Base-by-base conservation (phyloP, 345 rosid species). In the Salix udensis region DNA sequence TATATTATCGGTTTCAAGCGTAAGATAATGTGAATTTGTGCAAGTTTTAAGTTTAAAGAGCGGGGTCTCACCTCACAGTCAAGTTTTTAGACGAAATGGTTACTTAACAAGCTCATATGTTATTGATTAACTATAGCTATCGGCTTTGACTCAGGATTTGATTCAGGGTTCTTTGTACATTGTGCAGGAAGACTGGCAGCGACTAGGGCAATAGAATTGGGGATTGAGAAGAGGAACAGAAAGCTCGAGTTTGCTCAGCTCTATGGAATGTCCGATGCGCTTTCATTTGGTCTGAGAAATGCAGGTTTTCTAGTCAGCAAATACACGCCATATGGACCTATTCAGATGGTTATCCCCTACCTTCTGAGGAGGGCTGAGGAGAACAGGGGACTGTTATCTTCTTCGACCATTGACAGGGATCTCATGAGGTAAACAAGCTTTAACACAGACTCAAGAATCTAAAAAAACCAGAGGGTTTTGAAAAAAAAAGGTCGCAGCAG, bases 301-400 rank as follows among this genome's bases (percentile, higher is more conserved):
- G 96, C 94, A 12, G 98, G 98, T 73, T 91, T 95, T 83, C 88
- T 82, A 58, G 97, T 95, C 6, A 91, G 97, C 81, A 95, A 96
- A 75, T 96, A 93, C 77, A 87, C 91, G 90, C 98, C 99, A 0
- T 96, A 80, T 24, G 99, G 98, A 53, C 89, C 91, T 1, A 84
- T 96, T 1, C 96, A 85, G 6, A 85, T 74, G 68, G 94, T 92
- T 2, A 86, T 96, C 31, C 99, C 98, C 0, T 96, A 96, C 67
- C 89, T 96, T 37, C 83, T 96, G 4, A 82, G 99, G 84, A 87
- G 99, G 66, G 98, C 98, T 14, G 97, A 96, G 76, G 99, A 96
- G 86, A 96, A 96, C 46, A 84, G 93, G 67, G 98, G 99, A 62
- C 75, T 93, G 44, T 79, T 96, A 69, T 82, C 96, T 2, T 68